These are phyloP conservation scores for Vaccinium macrocarpon DNA, from an alignment of 148 eudicot genomes.

Conservation along the genomic window DNA sequence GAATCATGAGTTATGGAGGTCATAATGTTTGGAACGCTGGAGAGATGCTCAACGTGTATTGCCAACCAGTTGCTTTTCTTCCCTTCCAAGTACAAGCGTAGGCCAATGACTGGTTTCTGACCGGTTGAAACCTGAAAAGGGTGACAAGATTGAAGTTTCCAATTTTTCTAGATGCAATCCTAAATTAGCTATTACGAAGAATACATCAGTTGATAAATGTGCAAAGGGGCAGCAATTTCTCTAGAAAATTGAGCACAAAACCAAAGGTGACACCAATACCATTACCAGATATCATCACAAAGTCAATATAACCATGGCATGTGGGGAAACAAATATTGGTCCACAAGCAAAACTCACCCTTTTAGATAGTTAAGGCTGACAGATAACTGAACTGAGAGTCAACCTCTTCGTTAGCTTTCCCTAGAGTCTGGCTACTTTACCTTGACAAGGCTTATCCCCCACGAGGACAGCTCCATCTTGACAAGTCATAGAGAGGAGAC, in stretches of 20 bases:
- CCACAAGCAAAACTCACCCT: no score
- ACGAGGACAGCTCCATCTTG: no score
- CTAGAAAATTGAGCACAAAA: background rate
- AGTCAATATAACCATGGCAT: background rate
- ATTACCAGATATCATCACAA: background rate
- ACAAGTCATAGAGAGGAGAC: no score
- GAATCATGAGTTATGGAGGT: conserved; percentile 25
- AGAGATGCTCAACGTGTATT: conserved; percentile 83
- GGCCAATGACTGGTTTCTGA: conserved; percentile 74
- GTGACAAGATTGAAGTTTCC: background rate
- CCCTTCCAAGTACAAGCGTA: conserved; percentile 86
- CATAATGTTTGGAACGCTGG: conserved; percentile 79
- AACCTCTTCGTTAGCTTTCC: no score
- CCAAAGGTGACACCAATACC: background rate
- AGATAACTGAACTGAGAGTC: no score
- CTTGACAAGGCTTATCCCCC: no score
- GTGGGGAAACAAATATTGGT: no score
- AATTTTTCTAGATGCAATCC: background rate
- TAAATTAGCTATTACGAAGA: background rate
- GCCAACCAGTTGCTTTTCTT: conserved; percentile 78
- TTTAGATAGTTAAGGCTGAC: no score
- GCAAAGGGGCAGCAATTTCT: background rate
- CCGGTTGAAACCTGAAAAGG: conserved; percentile 56
- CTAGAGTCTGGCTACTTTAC: no score
- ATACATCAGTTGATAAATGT: background rate